Evolutionary conservation across 371 early-diverging fungal species (phyloP).

Genomic region (Saksenaea oblongispora): DNA sequence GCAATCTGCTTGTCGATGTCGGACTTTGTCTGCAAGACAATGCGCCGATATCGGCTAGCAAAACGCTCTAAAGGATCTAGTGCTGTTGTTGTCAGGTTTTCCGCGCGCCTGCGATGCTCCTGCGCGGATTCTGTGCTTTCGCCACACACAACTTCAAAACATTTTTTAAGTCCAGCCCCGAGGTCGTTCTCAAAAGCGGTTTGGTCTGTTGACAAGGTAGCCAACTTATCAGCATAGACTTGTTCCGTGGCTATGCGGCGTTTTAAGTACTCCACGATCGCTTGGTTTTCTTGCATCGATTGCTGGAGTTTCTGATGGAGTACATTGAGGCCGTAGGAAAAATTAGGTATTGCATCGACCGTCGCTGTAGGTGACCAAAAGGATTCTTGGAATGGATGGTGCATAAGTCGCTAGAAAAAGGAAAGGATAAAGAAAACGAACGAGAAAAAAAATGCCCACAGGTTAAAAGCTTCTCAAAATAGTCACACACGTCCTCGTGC

Average conservation of each 20-base stretch:
- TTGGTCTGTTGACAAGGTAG: slow-evolving; percentile 6
- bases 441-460: background rate
- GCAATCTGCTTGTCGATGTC: slow-evolving; percentile 48
- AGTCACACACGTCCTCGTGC: background rate
- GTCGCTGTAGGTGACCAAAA: slow-evolving; percentile 46
- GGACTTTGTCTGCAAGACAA: slow-evolving; percentile 50
- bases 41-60: slow-evolving; percentile 49
- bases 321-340: slow-evolving; percentile 51
- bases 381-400: slow-evolving; percentile 35
- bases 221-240: slow-evolving; percentile 52
- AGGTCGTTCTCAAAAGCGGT: slow-evolving; percentile 60
- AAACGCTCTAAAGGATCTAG: slow-evolving; percentile 63
- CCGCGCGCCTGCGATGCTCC: slow-evolving; percentile 58
- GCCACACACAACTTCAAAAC: slow-evolving; percentile 65
- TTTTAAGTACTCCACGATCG: slow-evolving; percentile 62
- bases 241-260: slow-evolving; percentile 68
- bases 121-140: slow-evolving; percentile 62
- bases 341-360: slow-evolving; percentile 24
- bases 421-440: background rate
- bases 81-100: slow-evolving; percentile 60
- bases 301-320: slow-evolving; percentile 71
- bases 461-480: background rate
- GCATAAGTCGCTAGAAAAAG: background rate
- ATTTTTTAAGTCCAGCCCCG: slow-evolving; percentile 67
- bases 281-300: slow-evolving; percentile 65